Base-by-base conservation (phyloP, 2,329 filamentous ascomycete genomes). In the Plectosphaerella sp. region DNA sequence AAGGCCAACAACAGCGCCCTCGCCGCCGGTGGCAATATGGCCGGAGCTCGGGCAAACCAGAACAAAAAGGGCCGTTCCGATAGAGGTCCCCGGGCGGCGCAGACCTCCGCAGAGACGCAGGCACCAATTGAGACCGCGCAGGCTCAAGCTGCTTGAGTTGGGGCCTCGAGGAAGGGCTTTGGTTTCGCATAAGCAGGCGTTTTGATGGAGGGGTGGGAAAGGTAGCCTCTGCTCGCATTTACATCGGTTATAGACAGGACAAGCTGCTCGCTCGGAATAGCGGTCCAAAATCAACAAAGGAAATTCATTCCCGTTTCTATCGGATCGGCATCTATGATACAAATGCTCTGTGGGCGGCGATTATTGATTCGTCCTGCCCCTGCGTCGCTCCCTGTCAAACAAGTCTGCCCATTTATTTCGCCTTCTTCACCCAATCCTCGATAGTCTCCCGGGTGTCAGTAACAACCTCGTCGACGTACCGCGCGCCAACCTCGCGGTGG, bases 381-480 rank as follows among this genome's bases (percentile, higher is more conserved):
- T 51, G 49, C 11, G 35, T 28, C 47, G 16, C 35, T 49, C 25
- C 25, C 20, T 15, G 25, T 28, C 5, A 10, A 11, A 11, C 43
- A 8, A 5, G 4, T 46, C 15, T 18, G 5, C 22, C 24, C 28
- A 46, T 62, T 75, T 81, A 92, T 79, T 88, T 89, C 52, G 91
- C 92, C 80, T 95, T 92, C 77, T 84, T 90, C 51, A 97, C 89
- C 91, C 92, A 94, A 56, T 84, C 84, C 77, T 97, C 91, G 53
- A 97, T 75, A 48, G 80, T 79, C 71, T 92, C 87, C 62, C 91
- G 82, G 53, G 83, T 87, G 51, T 86, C 82, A 54, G 80, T 82
- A 50, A 96, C 87, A 76, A 89, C 92, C 56, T 90, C 87, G 66
- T 95, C 87, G 55, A 95, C 83, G 74, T 87, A 88, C 58, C 77